Conservation (phyloP, 805 yeast genomes). For the Cyberlindnera amylophila region DNA sequence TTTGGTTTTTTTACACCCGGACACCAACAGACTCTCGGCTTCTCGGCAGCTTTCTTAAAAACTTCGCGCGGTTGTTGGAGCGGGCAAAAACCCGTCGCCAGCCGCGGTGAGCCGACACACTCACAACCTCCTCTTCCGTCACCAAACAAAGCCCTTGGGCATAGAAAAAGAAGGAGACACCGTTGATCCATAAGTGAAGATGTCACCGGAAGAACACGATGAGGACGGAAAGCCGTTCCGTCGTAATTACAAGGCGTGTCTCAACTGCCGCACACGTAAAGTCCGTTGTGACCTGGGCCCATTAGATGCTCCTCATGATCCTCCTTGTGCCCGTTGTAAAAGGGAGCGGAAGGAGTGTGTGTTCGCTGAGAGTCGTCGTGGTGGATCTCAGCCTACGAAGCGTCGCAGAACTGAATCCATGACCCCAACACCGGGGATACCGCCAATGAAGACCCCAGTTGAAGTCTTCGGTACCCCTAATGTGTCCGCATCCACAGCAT, state of each 20-base stretch:
- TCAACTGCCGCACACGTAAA: conserved; percentile 79
- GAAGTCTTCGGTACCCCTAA: neutral
- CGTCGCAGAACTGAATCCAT: conserved; percentile 16
- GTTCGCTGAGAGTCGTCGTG: conserved; percentile 56
- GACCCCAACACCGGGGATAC: conserved; percentile 1
- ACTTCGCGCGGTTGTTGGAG: too few species aligned
- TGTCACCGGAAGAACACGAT: neutral
- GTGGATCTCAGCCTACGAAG: conserved; percentile 33
- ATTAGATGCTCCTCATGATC: conserved; percentile 61
- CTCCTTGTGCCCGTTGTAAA: conserved; percentile 82
- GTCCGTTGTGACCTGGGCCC: conserved; percentile 85
- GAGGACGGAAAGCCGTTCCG: conserved; percentile 17
- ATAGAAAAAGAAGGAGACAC: neutral
- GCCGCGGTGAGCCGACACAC: conserved; percentile 4
- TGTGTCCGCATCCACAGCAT: neutral
- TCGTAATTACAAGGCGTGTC: conserved; percentile 67
- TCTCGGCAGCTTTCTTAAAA: too few species aligned
- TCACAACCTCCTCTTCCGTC: too few species aligned
- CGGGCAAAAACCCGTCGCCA: conserved; percentile 4
- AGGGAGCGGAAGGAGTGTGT: conserved; percentile 82
- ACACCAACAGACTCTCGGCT: too few species aligned
- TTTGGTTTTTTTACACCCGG: too few species aligned
- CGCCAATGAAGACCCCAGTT: neutral
- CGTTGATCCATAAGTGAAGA: neutral
- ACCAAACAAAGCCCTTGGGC: too few species aligned